phyloP scores from a whole-genome alignment of 306 rosid genomes.

The Glycyrrhiza uralensis region DNA sequence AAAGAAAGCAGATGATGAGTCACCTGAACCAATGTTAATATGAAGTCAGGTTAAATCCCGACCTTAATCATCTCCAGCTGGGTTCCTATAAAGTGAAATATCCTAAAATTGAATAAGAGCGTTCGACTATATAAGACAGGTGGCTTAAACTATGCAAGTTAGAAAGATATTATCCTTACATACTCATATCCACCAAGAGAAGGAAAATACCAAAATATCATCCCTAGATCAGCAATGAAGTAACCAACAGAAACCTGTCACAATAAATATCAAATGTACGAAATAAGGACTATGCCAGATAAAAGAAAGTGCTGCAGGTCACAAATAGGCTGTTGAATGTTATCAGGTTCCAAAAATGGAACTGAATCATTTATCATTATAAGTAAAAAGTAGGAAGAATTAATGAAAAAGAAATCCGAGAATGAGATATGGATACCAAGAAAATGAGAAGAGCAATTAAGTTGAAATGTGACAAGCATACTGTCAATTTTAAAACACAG shows the following conservation, averaged over 20 bases:
- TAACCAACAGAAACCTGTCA: slow-evolving; percentile 85
- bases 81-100: slow-evolving; percentile 31
- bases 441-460: too few species aligned
- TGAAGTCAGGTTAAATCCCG: slow-evolving; percentile 25
- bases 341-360: not conserved
- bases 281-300: slow-evolving; percentile 6
- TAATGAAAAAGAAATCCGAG: too few species aligned
- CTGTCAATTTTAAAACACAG: too few species aligned
- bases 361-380: not conserved
- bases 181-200: slow-evolving; percentile 91
- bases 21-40: slow-evolving; percentile 58
- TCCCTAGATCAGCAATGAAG: slow-evolving; percentile 73
- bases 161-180: slow-evolving; percentile 59
- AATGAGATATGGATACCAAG: too few species aligned
- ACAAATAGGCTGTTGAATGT: not conserved
- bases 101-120: slow-evolving; percentile 26
- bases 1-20: slow-evolving; percentile 75
- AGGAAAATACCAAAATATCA: slow-evolving; percentile 86
- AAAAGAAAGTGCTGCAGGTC: not conserved
- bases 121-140: slow-evolving; percentile 7
- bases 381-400: not conserved
- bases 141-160: slow-evolving; percentile 2
- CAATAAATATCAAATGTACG: slow-evolving; percentile 18
- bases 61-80: slow-evolving; percentile 23
- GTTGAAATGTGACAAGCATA: too few species aligned